Conservation (phyloP, 108 stramenopile species). For the Nitzschia inconspicua region DNA sequence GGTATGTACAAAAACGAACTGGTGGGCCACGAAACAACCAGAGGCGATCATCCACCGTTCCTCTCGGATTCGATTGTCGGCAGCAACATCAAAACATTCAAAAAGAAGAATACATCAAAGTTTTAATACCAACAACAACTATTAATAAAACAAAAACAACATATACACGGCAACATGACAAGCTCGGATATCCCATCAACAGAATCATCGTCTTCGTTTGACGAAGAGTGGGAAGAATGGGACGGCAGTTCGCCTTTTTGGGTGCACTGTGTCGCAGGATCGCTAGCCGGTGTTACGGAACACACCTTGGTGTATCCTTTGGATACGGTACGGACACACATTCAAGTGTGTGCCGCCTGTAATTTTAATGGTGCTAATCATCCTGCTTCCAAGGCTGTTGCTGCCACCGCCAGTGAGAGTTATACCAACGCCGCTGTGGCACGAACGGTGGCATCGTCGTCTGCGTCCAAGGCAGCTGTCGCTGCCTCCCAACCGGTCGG, state of each 20-base stretch:
- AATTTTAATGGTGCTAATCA: slow-evolving; percentile 11
- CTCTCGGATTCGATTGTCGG: no score
- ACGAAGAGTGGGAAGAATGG: slow-evolving; percentile 98
- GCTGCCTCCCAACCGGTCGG: not conserved
- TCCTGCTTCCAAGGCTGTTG: not conserved
- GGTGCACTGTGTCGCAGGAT: slow-evolving; percentile 94
- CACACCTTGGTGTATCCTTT: slow-evolving; percentile 93
- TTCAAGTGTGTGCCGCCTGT: slow-evolving; percentile 81
- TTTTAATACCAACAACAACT: no score
- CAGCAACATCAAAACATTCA: no score
- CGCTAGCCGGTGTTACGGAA: slow-evolving; percentile 92
- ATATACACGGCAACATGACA: no score
- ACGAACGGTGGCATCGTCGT: not conserved
- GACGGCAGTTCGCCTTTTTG: slow-evolving; percentile 84
- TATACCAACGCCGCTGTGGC: not conserved
- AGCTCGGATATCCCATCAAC: no score
- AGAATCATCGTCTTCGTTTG: no score
- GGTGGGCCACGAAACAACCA: no score
- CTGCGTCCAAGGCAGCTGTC: not conserved
- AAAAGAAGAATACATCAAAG: no score
- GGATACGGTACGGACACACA: slow-evolving; percentile 97
- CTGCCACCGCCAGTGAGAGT: not conserved
- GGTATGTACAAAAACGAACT: no score
- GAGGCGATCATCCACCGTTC: no score
- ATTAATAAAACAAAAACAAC: no score